Base-by-base conservation (phyloP, 1,284 basidiomycete genomes). In the Agaricales sp. region DNA sequence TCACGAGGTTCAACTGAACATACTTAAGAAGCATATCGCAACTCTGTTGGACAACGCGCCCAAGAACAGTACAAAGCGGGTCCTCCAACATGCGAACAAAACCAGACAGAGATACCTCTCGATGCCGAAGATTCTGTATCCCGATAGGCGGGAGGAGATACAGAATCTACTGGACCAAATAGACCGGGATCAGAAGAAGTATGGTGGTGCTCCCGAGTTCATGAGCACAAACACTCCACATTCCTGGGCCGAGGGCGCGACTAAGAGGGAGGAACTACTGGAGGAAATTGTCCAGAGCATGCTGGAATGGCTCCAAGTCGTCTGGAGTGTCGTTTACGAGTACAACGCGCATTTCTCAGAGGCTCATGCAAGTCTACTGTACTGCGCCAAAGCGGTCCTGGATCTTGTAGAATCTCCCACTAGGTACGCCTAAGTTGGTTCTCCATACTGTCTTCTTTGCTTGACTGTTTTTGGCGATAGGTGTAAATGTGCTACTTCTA, bases 251-350 rank as follows among this genome's bases (percentile, higher is more conserved):
- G 30, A 35, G 30, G 30, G 8, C 11, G 8, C 30, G 30, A 35
- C 74, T 2, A 67, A 66, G 50, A 66, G 69, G 23, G 70, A 74
- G 12, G 77, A 80, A 52, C 63, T 84, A 0, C 56, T 81, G 3
- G 55, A 63, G 20, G 79, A 83, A 58, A 68, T 73, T 11, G 61
- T 81, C 11, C 68, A 77, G 44, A 76, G 67, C 54, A 56, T 83
- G n/a, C 63, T 69, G 0, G 57, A 57, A 22, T 84, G 80, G 80
- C 57, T 83, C 45, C 73, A 67, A 56, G 71, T 76, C 52, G 73
- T 84, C 41, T 84, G 80, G 80, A 67, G 58, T 46, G 64, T 71
- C 24, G 73, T 74, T 6, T 82, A 74, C 53, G 79, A 82, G 53
- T 70, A 78, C 55, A 65, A 70, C 21, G 68, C 73, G 26, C 59